Evolutionary conservation across 148 eudicot genomes (phyloP).

Genomic region (Cornus controversa): DNA sequence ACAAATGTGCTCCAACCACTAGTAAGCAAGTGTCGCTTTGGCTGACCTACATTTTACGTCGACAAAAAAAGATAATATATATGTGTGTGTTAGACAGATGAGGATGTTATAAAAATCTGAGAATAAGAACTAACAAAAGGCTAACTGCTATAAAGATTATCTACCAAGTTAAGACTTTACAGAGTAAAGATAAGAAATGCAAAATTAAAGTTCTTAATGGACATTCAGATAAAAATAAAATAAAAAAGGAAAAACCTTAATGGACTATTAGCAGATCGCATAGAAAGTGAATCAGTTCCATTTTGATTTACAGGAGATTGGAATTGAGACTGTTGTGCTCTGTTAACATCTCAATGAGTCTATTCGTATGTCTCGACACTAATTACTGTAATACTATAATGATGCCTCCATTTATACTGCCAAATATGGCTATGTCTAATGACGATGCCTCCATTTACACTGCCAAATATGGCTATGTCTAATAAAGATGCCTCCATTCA

Average conservation of each 20-base stretch:
- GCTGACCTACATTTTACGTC: slow-evolving; percentile 19
- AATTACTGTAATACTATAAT: background rate
- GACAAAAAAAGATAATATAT: background rate
- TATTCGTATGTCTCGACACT: background rate
- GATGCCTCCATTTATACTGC: background rate
- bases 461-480: background rate
- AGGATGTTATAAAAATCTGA: background rate
- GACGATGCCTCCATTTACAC: background rate
- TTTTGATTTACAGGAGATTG: background rate
- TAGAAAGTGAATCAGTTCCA: background rate
- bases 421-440: background rate
- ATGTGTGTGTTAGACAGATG: background rate
- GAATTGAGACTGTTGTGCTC: background rate
- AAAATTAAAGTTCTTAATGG: background rate
- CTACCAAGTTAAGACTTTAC: background rate
- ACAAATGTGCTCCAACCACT: slow-evolving; percentile 27
- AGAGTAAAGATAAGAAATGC: background rate
- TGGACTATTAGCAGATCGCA: background rate
- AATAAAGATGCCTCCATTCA: background rate
- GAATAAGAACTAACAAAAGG: background rate
- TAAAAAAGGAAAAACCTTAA: too few species aligned
- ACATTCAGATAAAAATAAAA: too few species aligned
- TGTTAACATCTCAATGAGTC: background rate
- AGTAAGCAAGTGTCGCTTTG: slow-evolving; percentile 24
- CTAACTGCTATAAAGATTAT: background rate